Conservation (phyloP, 169 alveolate species). For the Plasmodium gallinaceum region DNA sequence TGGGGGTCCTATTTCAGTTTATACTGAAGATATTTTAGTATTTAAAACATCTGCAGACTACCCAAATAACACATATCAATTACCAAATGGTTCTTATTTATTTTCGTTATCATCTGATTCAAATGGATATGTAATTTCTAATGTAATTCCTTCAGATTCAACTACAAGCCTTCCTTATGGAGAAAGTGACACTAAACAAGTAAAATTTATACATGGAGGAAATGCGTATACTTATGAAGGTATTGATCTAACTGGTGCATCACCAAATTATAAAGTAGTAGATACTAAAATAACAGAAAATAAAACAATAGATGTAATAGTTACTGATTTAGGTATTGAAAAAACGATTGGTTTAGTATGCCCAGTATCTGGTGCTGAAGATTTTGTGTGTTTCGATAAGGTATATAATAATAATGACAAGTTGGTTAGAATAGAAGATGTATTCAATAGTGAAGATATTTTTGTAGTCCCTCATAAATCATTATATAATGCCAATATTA, state of each 20-base stretch:
- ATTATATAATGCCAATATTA: neutral
- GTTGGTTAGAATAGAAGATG: conserved; percentile 11
- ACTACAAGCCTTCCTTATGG: neutral
- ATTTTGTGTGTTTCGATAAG: conserved; percentile 15
- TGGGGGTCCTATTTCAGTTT: neutral
- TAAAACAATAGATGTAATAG: conserved; percentile 9
- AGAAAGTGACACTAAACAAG: neutral
- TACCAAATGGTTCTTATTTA: conserved; percentile 27
- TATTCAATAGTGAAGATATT: conserved; percentile 24
- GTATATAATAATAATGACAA: conserved; percentile 4
- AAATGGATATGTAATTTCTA: conserved; percentile 23
- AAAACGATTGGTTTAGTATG: conserved; percentile 33
- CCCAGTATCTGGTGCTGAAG: conserved; percentile 10
- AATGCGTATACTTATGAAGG: conserved; percentile 10
- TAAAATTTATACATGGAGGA: conserved; percentile 17
- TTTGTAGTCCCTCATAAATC: conserved; percentile 20
- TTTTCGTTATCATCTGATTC: conserved; percentile 1
- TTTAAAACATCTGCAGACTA: neutral
- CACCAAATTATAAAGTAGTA: conserved; percentile 27
- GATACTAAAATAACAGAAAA: neutral
- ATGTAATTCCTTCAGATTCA: neutral
- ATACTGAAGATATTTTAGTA: too few species aligned
- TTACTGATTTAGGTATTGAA: conserved; percentile 14
- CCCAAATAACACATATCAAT: neutral
- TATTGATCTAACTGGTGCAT: conserved; percentile 5